Base-by-base conservation (phyloP, 2,329 filamentous ascomycete species). In the Fusarium sp. region DNA sequence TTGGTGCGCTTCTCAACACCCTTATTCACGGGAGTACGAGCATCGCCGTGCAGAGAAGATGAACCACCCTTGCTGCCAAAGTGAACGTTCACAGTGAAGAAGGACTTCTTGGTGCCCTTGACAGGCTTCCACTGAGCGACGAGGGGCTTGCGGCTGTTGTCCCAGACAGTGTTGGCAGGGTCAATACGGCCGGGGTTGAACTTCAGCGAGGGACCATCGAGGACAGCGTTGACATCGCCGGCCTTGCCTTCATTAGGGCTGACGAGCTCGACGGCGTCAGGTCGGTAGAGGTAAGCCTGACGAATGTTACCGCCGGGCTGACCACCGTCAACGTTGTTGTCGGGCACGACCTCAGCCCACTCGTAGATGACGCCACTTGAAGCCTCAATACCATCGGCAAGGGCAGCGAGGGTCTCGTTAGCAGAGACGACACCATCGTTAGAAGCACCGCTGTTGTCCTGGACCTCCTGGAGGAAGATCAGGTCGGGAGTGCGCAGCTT, bases 61-160 rank as follows among this genome's bases (percentile, higher is more conserved):
- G 88, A 87, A 40, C 91, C 91, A 29, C 89, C 89, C 80, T 93
- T 93, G 73, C 86, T 89, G 1, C 84, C 84, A 74, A 88, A 89
- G 80, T 93, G 91, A 42, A 92, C 89, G 75, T 93, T 92, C 67
- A 93, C 83, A 4, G 91, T 92, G 79, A 91, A 93, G 79, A 93
- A 90, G 1, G 79, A 75, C 66, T 84, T 86, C 63, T 83, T 81
- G 29, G 78, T 79, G 5, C 84, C 84, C 61, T 86, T 84, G 34
- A 88, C 80, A 1, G 88, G 84, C 74, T 87, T 85, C 89, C 90
- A 93, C 63, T 86, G 84, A 6, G 91, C 91, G 0, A 84, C 89
- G 0, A 93, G 81, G 4, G 91, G 91, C 81, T 92, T 93, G 61
- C 91, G 87, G 75, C 86, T 90, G 50, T 81, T 81, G 5, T 79